A percentile compares a stretch with the other conserved stretches of the same genome.
phyloP scores from a whole-genome alignment of 2,329 filamentous ascomycete species.

The Clarireedia sp. region DNA sequence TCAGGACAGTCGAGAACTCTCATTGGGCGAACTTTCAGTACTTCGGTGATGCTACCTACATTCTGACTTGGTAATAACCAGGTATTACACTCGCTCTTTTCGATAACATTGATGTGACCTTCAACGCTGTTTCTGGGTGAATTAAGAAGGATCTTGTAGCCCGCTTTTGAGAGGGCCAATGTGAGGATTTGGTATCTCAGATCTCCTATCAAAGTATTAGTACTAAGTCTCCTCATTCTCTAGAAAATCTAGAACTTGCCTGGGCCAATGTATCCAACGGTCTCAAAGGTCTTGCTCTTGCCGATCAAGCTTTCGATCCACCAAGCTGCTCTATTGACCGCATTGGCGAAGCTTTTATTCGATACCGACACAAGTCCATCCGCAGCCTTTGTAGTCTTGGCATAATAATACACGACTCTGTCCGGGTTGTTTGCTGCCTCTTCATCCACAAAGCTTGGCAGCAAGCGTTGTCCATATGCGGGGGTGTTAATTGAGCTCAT shows the following conservation, averaged over 20 bases:
- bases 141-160: constrained; percentile 5
- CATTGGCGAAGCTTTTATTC: constrained; percentile 13
- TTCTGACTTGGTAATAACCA: constrained; percentile 1
- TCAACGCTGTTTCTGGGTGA: constrained; percentile 3
- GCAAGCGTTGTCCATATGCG: constrained; percentile 3
- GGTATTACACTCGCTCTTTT: neutral
- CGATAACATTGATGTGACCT: constrained; percentile 8
- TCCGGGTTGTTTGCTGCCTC: neutral
- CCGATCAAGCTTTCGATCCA: constrained; percentile 19
- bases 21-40: neutral
- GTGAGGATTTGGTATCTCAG: constrained; percentile 5
- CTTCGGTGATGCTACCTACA: neutral
- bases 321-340: constrained; percentile 16
- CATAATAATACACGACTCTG: neutral
- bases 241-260: neutral
- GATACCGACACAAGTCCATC: constrained; percentile 14
- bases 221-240: too few relatives aligned
- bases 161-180: constrained; percentile 3
- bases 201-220: constrained; percentile 3
- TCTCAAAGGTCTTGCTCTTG: constrained; percentile 6
- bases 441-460: constrained; percentile 4
- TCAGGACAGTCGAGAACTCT: constrained; percentile 2
- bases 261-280: constrained; percentile 9
- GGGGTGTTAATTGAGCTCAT: constrained; percentile 3
- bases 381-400: neutral